A percentile compares a stretch with the other conserved stretches of the same genome.
Conservation (phyloP, 1,139 yeast species). For the Candida buenavistaensis region DNA sequence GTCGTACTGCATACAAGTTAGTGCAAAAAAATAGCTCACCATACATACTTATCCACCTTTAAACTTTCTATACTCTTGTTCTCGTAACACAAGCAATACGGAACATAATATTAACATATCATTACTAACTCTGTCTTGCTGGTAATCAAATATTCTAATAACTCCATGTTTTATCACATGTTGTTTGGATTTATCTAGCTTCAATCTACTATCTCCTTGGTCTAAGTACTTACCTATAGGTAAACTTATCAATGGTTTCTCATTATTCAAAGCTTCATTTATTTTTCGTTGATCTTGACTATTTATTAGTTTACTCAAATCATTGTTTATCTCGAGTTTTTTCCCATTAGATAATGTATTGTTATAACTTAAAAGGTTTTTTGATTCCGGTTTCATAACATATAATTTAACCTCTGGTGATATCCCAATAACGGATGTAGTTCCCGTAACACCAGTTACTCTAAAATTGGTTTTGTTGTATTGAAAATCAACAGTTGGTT, state of each 20-base stretch:
- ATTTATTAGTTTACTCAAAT: slow-evolving; percentile 12
- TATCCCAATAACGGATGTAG: slow-evolving; percentile 38
- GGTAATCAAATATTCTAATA: slow-evolving; percentile 29
- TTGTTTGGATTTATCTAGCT: slow-evolving; percentile 5
- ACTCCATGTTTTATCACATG: slow-evolving; percentile 26
- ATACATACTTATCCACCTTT: slow-evolving; percentile 24
- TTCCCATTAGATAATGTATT: slow-evolving; percentile 13
- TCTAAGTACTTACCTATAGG: slow-evolving; percentile 37
- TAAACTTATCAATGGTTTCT: slow-evolving; percentile 21
- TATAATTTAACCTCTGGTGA: slow-evolving; percentile 30
- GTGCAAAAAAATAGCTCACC: no score
- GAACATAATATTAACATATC: slow-evolving; percentile 29
- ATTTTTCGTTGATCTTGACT: slow-evolving; percentile 12
- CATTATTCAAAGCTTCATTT: slow-evolving; percentile 11
- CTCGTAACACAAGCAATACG: slow-evolving; percentile 35
- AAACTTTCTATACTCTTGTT: slow-evolving; percentile 40
- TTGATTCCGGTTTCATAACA: slow-evolving; percentile 21
- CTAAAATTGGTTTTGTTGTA: slow-evolving; percentile 32
- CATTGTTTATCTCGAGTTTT: slow-evolving; percentile 11
- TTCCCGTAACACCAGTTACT: slow-evolving; percentile 36
- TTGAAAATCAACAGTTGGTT: slow-evolving; percentile 36
- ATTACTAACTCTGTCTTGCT: slow-evolving; percentile 11
- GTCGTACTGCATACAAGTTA: slow-evolving; percentile 1
- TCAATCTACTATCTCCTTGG: slow-evolving; percentile 25
- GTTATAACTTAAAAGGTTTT: slow-evolving; percentile 27